Conservation (phyloP, 2,329 filamentous ascomycete genomes). For the Sordariomycetes sp. region DNA sequence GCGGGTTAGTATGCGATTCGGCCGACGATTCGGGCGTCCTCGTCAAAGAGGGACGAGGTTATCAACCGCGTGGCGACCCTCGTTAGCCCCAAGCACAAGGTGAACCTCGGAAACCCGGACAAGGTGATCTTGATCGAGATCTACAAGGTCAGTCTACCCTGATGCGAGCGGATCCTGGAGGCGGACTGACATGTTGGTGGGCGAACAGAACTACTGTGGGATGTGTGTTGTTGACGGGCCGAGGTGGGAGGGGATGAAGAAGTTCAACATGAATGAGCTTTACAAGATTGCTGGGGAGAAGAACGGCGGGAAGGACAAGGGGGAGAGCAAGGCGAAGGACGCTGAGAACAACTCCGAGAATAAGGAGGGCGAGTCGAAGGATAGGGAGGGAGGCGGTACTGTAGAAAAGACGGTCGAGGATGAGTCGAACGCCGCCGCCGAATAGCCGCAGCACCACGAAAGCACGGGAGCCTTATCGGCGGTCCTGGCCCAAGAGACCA, state of each 20-base stretch:
- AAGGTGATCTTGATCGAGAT: constrained; percentile 71
- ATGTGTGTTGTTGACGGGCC: constrained; percentile 64
- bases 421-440: background rate
- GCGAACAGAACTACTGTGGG: constrained; percentile 57
- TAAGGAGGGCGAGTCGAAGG: background rate
- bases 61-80: constrained; percentile 61
- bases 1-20: constrained; percentile 66
- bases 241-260: constrained; percentile 64
- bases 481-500: background rate
- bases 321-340: background rate
- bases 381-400: background rate
- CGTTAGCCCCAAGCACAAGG: constrained; percentile 59
- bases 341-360: background rate
- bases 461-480: background rate
- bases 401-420: background rate
- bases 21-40: constrained; percentile 48
- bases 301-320: background rate
- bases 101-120: constrained; percentile 68
- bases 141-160: constrained; percentile 27
- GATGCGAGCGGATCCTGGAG: background rate
- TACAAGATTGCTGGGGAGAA: constrained; percentile 30
- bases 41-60: constrained; percentile 41
- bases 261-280: constrained; percentile 69
- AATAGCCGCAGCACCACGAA: background rate
- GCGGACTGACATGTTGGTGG: background rate